Conservation (phyloP, 2,329 filamentous ascomycete genomes). For the Macrophomina pseudophaseolina region DNA sequence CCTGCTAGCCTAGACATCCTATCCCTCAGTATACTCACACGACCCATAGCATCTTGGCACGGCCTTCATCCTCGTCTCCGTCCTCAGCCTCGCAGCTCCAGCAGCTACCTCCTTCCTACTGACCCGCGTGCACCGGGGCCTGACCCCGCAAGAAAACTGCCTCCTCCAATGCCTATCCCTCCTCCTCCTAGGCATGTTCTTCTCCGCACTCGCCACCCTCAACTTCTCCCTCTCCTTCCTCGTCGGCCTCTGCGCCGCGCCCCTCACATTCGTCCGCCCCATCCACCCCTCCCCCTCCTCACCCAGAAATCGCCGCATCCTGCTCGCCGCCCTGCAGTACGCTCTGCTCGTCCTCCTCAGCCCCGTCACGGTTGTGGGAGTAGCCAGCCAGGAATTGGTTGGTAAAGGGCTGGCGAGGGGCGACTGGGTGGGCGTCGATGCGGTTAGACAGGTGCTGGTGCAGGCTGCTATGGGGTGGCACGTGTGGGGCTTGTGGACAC, state of each 20-base stretch:
- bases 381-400: slow-evolving; percentile 33
- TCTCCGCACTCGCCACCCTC: slow-evolving; percentile 89
- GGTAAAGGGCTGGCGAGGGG: slow-evolving; percentile 46
- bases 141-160: slow-evolving; percentile 71
- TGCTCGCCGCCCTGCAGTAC: slow-evolving; percentile 29
- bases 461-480: slow-evolving; percentile 87
- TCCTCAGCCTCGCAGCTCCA: slow-evolving; percentile 42
- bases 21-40: slow-evolving; percentile 31
- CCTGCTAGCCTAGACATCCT: slow-evolving; percentile 48
- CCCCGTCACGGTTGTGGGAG: slow-evolving; percentile 39
- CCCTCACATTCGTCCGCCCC: slow-evolving; percentile 72
- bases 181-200: slow-evolving; percentile 87
- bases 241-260: slow-evolving; percentile 77
- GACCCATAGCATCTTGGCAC: slow-evolving; percentile 29
- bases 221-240: slow-evolving; percentile 93
- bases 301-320: slow-evolving; percentile 20
- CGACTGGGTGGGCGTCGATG: slow-evolving; percentile 32
- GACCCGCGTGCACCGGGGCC: slow-evolving; percentile 54
- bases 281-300: not conserved
- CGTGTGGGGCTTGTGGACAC: slow-evolving; percentile 87
- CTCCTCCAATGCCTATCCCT: slow-evolving; percentile 90
- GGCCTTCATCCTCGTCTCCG: slow-evolving; percentile 39
- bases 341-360: slow-evolving; percentile 38
- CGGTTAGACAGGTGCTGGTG: slow-evolving; percentile 63
- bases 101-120: slow-evolving; percentile 37